These are phyloP conservation scores for Heterobasidion irregulare DNA, from an alignment of 1,284 basidiomycete genomes.

Conservation along the genomic window DNA sequence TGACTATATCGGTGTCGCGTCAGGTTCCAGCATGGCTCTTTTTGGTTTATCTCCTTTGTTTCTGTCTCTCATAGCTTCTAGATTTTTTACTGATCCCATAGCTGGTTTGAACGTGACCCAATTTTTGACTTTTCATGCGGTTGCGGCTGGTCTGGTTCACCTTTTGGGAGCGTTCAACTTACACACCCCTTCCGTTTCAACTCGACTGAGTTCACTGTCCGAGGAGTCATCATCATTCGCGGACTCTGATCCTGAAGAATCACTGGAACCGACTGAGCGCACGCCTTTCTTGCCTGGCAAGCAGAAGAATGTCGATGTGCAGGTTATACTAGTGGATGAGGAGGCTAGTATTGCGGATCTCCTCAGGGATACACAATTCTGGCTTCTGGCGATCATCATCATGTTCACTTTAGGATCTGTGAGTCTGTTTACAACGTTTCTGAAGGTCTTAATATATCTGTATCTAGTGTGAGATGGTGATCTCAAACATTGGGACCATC, in stretches of 20 bases:
- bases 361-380: constrained; percentile 51
- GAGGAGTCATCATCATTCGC: constrained; percentile 2
- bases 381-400: constrained; percentile 37
- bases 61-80: constrained; percentile 55
- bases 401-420: constrained; percentile 55
- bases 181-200: constrained; percentile 12
- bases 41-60: constrained; percentile 73
- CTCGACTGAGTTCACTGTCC: neutral
- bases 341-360: constrained; percentile 34
- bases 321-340: constrained; percentile 18
- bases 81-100: constrained; percentile 41
- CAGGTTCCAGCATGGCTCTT: constrained; percentile 59
- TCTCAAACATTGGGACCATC: constrained; percentile 71
- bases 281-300: constrained; percentile 30
- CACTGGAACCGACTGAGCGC: constrained; percentile 28
- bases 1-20: constrained; percentile 51
- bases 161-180: constrained; percentile 43
- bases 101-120: constrained; percentile 44
- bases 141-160: constrained; percentile 44
- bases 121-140: constrained; percentile 51
- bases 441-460: neutral
- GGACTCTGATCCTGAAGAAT: constrained; percentile 4
- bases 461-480: constrained; percentile 68
- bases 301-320: constrained; percentile 12
- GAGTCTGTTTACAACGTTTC: constrained; percentile 20